Evolutionary conservation across 257 asterid genomes (phyloP).

Genomic region (Plantago elongata): DNA sequence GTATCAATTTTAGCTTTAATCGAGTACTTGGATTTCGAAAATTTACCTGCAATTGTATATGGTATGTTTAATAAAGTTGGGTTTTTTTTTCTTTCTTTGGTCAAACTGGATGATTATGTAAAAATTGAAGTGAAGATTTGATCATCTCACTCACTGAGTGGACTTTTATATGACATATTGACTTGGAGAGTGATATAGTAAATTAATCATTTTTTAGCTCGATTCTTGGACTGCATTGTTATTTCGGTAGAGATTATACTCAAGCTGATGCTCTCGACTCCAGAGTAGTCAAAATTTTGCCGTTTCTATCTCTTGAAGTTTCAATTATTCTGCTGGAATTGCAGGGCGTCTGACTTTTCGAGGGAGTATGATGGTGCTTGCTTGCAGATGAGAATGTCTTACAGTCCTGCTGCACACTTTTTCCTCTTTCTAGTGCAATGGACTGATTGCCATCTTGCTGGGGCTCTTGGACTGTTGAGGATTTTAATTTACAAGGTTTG

Average conservation of each 20-base stretch:
- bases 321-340: constrained; percentile 11
- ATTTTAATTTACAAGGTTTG: constrained; percentile 81
- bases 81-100: too few species aligned
- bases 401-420: constrained; percentile 90
- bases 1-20: constrained; percentile 11
- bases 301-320: constrained; percentile 1
- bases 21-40: too few species aligned
- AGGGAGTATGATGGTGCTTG: constrained; percentile 90
- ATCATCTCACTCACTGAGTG: too few species aligned
- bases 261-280: neutral
- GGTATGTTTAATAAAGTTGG: too few species aligned
- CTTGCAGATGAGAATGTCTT: constrained; percentile 93
- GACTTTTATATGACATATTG: too few species aligned
- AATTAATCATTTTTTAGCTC: constrained; percentile 1
- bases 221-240: neutral
- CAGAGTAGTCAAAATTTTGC: neutral
- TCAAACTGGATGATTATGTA: too few species aligned
- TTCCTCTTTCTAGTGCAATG: constrained; percentile 89
- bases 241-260: neutral
- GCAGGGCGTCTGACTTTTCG: constrained; percentile 87
- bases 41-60: too few species aligned
- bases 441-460: constrained; percentile 93
- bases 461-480: constrained; percentile 90
- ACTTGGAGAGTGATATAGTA: neutral
- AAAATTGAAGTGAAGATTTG: too few species aligned